These are phyloP conservation scores for Chernovozyma aurita DNA, from an alignment of 1,139 yeast genomes.

Conservation along the genomic window DNA sequence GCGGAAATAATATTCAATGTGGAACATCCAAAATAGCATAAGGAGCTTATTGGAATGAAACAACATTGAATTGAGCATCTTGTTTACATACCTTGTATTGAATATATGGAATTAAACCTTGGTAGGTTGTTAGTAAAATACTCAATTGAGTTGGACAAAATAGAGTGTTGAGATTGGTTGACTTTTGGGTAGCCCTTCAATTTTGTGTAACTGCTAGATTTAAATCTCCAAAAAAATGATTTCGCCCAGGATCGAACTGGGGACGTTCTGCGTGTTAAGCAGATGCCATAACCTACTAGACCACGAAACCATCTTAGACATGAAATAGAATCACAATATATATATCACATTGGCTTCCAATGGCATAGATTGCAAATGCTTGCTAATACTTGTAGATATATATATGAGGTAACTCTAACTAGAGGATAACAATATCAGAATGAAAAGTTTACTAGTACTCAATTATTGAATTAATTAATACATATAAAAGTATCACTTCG, in stretches of 20 bases:
- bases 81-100: constrained; percentile 1
- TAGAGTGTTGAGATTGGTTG: constrained; percentile 8
- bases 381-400: no score
- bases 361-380: no score
- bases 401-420: no score
- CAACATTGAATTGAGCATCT: no score
- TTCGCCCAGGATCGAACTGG: constrained; percentile 99
- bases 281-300: constrained; percentile 99
- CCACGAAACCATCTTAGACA: constrained; percentile 46
- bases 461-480: no score
- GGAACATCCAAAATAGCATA: no score
- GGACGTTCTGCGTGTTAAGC: constrained; percentile 99
- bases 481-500: no score
- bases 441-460: no score
- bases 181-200: constrained; percentile 1
- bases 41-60: no score
- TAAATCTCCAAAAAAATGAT: constrained; percentile 2
- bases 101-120: background rate
- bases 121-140: background rate
- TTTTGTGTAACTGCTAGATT: constrained; percentile 3
- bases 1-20: no score
- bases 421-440: no score
- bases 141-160: constrained; percentile 4
- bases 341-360: no score
- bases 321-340: background rate